Evolutionary conservation across 139 green algal genomes (phyloP), one percentile per base, ranked within the genome.

Genomic region (Micractinium sp.): DNA sequence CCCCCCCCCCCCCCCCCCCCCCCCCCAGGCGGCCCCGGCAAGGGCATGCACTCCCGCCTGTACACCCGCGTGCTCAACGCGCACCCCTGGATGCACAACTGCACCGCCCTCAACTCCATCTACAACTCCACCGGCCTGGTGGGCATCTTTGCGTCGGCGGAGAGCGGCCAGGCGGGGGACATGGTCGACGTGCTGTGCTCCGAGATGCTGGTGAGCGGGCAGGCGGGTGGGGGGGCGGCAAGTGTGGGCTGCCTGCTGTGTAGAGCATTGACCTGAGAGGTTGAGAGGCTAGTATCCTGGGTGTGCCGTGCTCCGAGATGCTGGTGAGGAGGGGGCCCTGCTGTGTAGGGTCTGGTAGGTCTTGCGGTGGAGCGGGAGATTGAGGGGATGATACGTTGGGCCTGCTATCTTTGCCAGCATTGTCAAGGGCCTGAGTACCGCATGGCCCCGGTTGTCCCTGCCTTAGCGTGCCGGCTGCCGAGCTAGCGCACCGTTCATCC

Each of bases 21-120:
- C 39, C 84, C 31, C 29, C 85, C 93, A 74, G 93, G 92, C 29
- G 96, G 96, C 41, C 96, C 97, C 29, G 98, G 98, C 91, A 99
- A 99, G 92, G 98, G 98, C 92, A 99, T 99, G 98, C 97, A 99
- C 95, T 97, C 93, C 9, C 92, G 97, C 12, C 93, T 99, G 76
- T 99, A 99, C 95, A 97, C 94, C 0, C 94, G 96, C 47, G 97
- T 99, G 87, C 95, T 99, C 33, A 98, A 97, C 92, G 81, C 94
- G 74, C 88, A 96, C 91, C 36, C 69, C 81, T 96, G 94, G 95
- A 91, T 98, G 81, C 93, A 96, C 86, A 98, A 97, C 90, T 99
- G 96, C 96, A 96, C 93, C 35, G 95, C 95, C 47, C 95, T 99
- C 93, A 96, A 92, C 93, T 94, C 90, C 86, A 94, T 98, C 27